A percentile compares a stretch with the other conserved stretches of the same genome.
Conservation (phyloP, 2,329 filamentous ascomycete genomes). For the Biscogniauxia marginata region DNA sequence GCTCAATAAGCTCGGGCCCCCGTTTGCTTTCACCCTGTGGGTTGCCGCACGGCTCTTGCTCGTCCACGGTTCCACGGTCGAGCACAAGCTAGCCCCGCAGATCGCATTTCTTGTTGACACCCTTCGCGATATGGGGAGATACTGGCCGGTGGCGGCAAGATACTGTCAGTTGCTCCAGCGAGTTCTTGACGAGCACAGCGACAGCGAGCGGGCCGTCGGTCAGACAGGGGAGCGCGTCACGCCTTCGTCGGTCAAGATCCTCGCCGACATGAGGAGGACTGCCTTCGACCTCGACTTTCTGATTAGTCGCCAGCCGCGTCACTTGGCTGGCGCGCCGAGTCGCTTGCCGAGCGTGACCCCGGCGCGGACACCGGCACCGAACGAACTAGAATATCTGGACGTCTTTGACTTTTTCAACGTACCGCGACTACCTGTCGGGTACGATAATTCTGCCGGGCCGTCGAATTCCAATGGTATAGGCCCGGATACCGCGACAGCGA, state of each 20-base stretch:
- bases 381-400: conserved; percentile 86
- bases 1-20: conserved; percentile 78
- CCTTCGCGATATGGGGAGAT: conserved; percentile 73
- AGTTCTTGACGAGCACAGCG: conserved; percentile 82
- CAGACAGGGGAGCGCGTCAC: conserved; percentile 69
- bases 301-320: conserved; percentile 75
- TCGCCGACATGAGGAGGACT: conserved; percentile 88
- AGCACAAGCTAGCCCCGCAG: conserved; percentile 76
- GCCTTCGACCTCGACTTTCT: conserved; percentile 89
- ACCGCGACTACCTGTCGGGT: conserved; percentile 62
- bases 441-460: conserved; percentile 32
- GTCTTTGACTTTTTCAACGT: conserved; percentile 96
- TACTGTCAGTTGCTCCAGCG: conserved; percentile 78
- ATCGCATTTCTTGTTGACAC: conserved; percentile 81
- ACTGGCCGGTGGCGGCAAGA: conserved; percentile 82
- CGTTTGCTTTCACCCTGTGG: conserved; percentile 91
- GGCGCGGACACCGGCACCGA: conserved; percentile 68
- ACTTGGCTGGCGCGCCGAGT: conserved; percentile 39
- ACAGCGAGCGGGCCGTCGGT: conserved; percentile 59
- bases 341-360: conserved; percentile 56
- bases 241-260: conserved; percentile 79
- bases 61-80: conserved; percentile 87
- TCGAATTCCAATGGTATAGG: conserved; percentile 16
- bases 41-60: conserved; percentile 83
- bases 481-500: conserved; percentile 13